Percentiles rank a stretch among this genome's conserved stretches.
phyloP scores from a whole-genome alignment of 2,329 filamentous ascomycete genomes.

The Fusarium duplospermum region DNA sequence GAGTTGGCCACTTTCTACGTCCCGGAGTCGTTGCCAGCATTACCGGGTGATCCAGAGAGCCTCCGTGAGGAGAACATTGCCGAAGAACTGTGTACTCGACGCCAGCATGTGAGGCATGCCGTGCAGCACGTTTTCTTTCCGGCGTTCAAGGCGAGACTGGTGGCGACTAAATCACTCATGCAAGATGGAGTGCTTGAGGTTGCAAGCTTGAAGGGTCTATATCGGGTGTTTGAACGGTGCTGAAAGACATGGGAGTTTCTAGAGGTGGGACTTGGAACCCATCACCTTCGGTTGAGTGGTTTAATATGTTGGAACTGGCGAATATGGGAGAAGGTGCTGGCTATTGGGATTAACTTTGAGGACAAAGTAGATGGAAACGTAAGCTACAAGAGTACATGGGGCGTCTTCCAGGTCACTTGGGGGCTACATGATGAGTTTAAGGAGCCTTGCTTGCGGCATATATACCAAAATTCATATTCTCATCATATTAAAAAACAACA shows the following conservation, averaged over 20 bases:
- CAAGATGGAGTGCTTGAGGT: conserved; percentile 83
- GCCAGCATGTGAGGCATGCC: conserved; percentile 76
- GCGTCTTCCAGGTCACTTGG: background rate
- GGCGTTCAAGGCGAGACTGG: conserved; percentile 82
- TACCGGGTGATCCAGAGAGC: conserved; percentile 49
- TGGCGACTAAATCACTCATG: conserved; percentile 83
- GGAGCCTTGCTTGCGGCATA: background rate
- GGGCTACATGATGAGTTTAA: background rate
- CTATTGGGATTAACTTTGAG: background rate
- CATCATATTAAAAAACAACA: conserved; percentile 1
- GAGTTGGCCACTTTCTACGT: conserved; percentile 93
- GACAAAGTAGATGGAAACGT: background rate
- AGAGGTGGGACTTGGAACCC: conserved; percentile 1
- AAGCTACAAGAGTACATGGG: background rate
- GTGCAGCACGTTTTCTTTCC: conserved; percentile 92
- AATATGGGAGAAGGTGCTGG: conserved; percentile 3
- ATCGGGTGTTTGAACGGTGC: conserved; percentile 94
- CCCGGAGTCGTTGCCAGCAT: conserved; percentile 81
- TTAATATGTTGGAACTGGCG: background rate
- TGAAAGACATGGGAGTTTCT: conserved; percentile 55
- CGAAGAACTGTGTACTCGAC: conserved; percentile 66
- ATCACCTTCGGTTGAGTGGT: conserved; percentile 4
- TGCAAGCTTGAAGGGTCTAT: conserved; percentile 91
- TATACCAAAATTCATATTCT: conserved; percentile 3
- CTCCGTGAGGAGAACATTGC: conserved; percentile 54